phyloP scores from a whole-genome alignment of 2,329 filamentous ascomycete species.

The Monosporascus ibericus region DNA sequence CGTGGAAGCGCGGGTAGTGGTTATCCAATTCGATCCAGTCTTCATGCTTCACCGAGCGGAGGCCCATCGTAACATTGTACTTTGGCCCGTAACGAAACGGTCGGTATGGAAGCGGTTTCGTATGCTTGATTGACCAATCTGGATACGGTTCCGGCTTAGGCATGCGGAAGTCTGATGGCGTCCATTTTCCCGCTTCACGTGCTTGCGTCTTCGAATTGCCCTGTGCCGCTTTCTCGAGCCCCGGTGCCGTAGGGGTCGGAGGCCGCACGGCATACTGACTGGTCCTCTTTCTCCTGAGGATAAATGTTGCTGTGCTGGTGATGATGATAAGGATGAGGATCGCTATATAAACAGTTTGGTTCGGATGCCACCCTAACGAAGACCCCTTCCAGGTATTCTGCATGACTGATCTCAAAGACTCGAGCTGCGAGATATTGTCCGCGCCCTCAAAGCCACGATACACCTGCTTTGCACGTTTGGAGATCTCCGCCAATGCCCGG shows the following conservation, averaged over 20 bases:
- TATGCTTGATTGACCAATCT: slow-evolving; percentile 61
- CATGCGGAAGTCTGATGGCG: slow-evolving; percentile 20
- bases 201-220: slow-evolving; percentile 4
- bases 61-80: slow-evolving; percentile 71
- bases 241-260: slow-evolving; percentile 15
- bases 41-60: slow-evolving; percentile 62
- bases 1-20: slow-evolving; percentile 67
- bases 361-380: slow-evolving; percentile 1
- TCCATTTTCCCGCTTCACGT: slow-evolving; percentile 22
- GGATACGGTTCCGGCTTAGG: slow-evolving; percentile 47
- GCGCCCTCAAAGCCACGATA: slow-evolving; percentile 8
- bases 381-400: slow-evolving; percentile 4
- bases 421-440: slow-evolving; percentile 6
- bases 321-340: slow-evolving; percentile 12
- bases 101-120: slow-evolving; percentile 69
- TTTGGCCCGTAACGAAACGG: slow-evolving; percentile 73
- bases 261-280: slow-evolving; percentile 8
- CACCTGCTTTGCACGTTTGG: slow-evolving; percentile 7
- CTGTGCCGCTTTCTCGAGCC: slow-evolving; percentile 18
- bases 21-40: slow-evolving; percentile 86
- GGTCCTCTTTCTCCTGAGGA: slow-evolving; percentile 10
- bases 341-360: slow-evolving; percentile 6
- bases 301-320: slow-evolving; percentile 8
- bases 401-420: slow-evolving; percentile 2
- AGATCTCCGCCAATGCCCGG: neutral